phyloP scores from a whole-genome alignment of 1,284 basidiomycete genomes.

The Anthracocystis panici-leucophaei region DNA sequence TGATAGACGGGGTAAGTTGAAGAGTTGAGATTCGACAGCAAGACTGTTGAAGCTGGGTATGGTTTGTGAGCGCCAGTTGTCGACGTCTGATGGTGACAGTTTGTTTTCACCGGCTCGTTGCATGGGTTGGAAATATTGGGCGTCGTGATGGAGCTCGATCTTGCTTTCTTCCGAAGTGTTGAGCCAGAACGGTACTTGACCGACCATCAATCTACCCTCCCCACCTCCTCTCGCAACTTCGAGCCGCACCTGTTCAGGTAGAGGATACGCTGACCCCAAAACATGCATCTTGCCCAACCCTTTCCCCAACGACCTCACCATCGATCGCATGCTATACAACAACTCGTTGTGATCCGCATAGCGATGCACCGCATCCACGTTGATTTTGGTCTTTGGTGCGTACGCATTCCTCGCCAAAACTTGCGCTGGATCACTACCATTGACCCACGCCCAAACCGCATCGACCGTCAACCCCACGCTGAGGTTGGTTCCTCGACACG shows the following conservation, averaged over 20 bases:
- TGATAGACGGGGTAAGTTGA: slow-evolving; percentile 24
- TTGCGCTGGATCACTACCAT: slow-evolving; percentile 45
- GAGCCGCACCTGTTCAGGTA: slow-evolving; percentile 10
- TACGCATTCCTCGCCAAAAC: slow-evolving; percentile 35
- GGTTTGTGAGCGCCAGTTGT: slow-evolving; percentile 33
- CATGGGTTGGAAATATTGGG: slow-evolving; percentile 38
- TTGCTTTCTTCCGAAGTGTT: slow-evolving; percentile 3
- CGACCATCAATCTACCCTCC: slow-evolving; percentile 8
- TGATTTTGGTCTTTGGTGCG: slow-evolving; percentile 28
- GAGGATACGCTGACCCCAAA: slow-evolving; percentile 46
- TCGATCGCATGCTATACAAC: slow-evolving; percentile 47
- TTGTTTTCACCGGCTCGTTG: neutral
- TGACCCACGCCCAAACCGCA: slow-evolving; percentile 49
- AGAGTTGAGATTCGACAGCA: slow-evolving; percentile 53
- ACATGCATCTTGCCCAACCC: slow-evolving; percentile 46
- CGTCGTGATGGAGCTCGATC: slow-evolving; percentile 38
- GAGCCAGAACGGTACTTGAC: slow-evolving; percentile 30
- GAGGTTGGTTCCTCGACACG: slow-evolving; percentile 27
- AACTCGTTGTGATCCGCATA: slow-evolving; percentile 54
- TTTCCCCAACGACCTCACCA: slow-evolving; percentile 17
- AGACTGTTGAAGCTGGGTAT: slow-evolving; percentile 59
- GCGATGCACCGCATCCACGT: slow-evolving; percentile 37
- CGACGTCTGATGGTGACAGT: slow-evolving; percentile 11
- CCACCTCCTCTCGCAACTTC: too few species aligned
- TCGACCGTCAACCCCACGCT: slow-evolving; percentile 30